phyloP scores from a whole-genome alignment of 371 early-diverging fungal species.

The Dinochytrium kinnereticum region DNA sequence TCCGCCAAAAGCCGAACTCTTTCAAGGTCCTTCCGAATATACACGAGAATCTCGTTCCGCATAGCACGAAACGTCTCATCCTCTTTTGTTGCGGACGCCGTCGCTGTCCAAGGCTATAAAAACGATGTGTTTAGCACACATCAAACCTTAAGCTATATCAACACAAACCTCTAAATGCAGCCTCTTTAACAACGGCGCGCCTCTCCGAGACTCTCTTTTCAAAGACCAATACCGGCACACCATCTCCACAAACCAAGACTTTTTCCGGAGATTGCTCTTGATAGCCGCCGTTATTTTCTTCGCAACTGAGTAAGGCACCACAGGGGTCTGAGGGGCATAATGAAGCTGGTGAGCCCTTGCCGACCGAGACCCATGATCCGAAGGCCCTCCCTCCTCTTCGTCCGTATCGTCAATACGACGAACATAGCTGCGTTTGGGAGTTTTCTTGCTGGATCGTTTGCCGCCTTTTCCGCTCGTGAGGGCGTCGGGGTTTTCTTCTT shows the following conservation, averaged over 20 bases:
- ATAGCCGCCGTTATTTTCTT: constrained; percentile 53
- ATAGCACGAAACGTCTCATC: constrained; percentile 78
- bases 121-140: background rate
- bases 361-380: constrained; percentile 1
- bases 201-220: constrained; percentile 84
- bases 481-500: constrained; percentile 16
- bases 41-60: constrained; percentile 58
- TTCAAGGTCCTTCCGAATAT: constrained; percentile 85
- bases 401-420: constrained; percentile 18
- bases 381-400: background rate
- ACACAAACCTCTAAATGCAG: constrained; percentile 84
- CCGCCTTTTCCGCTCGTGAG: background rate
- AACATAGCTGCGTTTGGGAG: background rate
- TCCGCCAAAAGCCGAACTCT: constrained; percentile 85
- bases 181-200: constrained; percentile 91
- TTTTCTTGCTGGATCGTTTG: background rate
- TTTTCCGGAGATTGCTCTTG: constrained; percentile 45
- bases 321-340: constrained; percentile 47
- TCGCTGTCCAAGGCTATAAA: constrained; percentile 93
- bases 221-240: constrained; percentile 93
- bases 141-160: background rate
- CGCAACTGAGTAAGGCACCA: constrained; percentile 73
- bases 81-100: constrained; percentile 76
- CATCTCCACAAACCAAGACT: constrained; percentile 58
- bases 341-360: constrained; percentile 19